These are phyloP conservation scores for Fallopia convolvulus DNA, from an alignment of 148 eudicot species.

Conservation along the genomic window DNA sequence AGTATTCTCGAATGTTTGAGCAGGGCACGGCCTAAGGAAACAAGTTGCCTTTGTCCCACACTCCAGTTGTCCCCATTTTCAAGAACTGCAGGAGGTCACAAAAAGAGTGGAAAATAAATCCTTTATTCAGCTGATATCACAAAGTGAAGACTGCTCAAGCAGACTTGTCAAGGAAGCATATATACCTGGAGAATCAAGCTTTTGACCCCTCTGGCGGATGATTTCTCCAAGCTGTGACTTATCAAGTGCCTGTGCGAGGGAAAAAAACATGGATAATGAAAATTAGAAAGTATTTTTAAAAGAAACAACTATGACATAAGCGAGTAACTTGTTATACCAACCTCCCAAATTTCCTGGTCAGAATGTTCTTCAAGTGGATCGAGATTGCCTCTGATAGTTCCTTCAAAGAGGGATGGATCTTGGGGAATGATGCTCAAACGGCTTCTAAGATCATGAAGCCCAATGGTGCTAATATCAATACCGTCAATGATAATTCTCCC, in stretches of 20 bases:
- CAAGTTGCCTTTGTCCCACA: conserved; percentile 95
- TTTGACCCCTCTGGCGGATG: conserved; percentile 70
- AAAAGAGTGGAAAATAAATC: not conserved
- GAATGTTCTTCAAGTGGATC: conserved; percentile 92
- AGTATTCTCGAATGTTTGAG: conserved; percentile 86
- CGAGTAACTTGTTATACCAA: not conserved
- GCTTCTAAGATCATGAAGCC: conserved; percentile 96
- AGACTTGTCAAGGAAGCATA: conserved; percentile 6
- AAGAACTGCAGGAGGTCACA: conserved; percentile 35
- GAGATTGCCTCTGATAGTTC: conserved; percentile 82
- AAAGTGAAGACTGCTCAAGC: not conserved
- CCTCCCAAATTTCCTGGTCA: conserved; percentile 89
- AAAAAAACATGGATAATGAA: not conserved
- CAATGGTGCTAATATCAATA: conserved; percentile 74
- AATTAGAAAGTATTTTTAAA: not conserved
- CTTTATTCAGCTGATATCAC: not conserved
- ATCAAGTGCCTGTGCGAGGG: conserved; percentile 69
- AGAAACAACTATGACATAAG: not conserved
- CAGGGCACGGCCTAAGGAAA: conserved; percentile 86
- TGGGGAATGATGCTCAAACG: conserved; percentile 96
- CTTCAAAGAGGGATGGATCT: conserved; percentile 95
- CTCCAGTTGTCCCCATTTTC: conserved; percentile 99
- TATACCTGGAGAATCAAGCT: conserved; percentile 82
- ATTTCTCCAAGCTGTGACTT: conserved; percentile 90
- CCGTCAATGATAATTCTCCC: conserved; percentile 82